Evolutionary conservation across 2,329 filamentous ascomycete genomes (phyloP).

Genomic region (Metarhizium brunneum): DNA sequence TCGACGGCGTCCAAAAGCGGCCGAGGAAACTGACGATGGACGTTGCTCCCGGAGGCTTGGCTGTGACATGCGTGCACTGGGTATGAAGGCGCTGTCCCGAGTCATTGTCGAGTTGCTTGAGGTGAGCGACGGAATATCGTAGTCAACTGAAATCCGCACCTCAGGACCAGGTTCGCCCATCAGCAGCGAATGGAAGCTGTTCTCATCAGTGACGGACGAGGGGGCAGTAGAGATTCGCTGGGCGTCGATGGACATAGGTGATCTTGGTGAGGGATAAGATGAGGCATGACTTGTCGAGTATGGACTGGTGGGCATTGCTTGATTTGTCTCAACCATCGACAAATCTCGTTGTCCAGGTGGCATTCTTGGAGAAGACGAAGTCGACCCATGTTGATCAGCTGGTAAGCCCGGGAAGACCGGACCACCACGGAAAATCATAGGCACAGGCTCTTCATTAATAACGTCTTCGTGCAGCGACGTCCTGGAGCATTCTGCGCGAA

Average conservation of each 20-base stretch:
- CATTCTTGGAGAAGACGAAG: constrained; percentile 36
- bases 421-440: constrained; percentile 29
- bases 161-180: constrained; percentile 69
- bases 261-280: constrained; percentile 56
- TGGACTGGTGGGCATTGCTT: constrained; percentile 49
- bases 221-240: constrained; percentile 66
- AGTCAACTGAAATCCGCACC: constrained; percentile 58
- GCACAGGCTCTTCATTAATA: constrained; percentile 36
- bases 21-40: constrained; percentile 52
- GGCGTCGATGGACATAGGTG: constrained; percentile 60
- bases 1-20: constrained; percentile 58
- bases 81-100: constrained; percentile 48
- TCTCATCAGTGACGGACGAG: constrained; percentile 64
- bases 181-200: constrained; percentile 59
- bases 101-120: constrained; percentile 73
- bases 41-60: constrained; percentile 44
- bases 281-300: constrained; percentile 56
- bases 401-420: constrained; percentile 22
- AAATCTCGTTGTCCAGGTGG: constrained; percentile 34
- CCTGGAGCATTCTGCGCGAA: constrained; percentile 39
- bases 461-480: constrained; percentile 43
- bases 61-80: constrained; percentile 37
- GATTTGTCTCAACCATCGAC: constrained; percentile 40
- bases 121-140: constrained; percentile 62
- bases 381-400: constrained; percentile 28